Evolutionary conservation across 257 asterid species (phyloP).

Genomic region (Nicotiana knightiana): DNA sequence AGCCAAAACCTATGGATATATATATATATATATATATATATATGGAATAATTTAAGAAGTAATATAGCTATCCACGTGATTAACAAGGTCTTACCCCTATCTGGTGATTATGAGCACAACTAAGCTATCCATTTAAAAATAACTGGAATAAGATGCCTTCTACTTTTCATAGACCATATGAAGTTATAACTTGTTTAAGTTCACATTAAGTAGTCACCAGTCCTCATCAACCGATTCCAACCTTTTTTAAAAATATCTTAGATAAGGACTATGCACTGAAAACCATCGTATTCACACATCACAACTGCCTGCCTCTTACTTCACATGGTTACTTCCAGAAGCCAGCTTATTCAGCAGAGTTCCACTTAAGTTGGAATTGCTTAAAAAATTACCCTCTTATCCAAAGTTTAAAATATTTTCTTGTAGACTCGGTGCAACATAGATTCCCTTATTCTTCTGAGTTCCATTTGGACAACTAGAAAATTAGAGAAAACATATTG

Average conservation of each 20-base stretch:
- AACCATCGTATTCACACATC: neutral
- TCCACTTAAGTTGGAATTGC: neutral
- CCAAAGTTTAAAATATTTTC: neutral
- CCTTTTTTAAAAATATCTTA: neutral
- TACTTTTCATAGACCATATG: neutral
- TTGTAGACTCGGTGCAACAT: neutral
- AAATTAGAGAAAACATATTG: neutral
- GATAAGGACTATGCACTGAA: neutral
- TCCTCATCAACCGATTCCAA: neutral
- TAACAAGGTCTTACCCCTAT: neutral
- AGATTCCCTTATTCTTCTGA: neutral
- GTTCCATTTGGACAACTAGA: neutral
- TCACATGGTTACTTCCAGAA: neutral
- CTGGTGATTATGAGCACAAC: neutral
- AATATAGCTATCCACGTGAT: neutral
- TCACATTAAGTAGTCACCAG: too few species aligned
- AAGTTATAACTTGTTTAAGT: neutral
- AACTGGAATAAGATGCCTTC: slow-evolving; percentile 1
- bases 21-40: neutral
- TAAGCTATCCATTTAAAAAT: neutral
- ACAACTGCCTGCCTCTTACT: neutral
- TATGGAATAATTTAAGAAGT: too few species aligned
- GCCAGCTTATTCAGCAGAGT: neutral
- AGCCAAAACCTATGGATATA: neutral
- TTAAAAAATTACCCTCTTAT: neutral